These are phyloP conservation scores for Fomitopsis pulvina DNA, from an alignment of 768 basidiomycete species.

Conservation along the genomic window DNA sequence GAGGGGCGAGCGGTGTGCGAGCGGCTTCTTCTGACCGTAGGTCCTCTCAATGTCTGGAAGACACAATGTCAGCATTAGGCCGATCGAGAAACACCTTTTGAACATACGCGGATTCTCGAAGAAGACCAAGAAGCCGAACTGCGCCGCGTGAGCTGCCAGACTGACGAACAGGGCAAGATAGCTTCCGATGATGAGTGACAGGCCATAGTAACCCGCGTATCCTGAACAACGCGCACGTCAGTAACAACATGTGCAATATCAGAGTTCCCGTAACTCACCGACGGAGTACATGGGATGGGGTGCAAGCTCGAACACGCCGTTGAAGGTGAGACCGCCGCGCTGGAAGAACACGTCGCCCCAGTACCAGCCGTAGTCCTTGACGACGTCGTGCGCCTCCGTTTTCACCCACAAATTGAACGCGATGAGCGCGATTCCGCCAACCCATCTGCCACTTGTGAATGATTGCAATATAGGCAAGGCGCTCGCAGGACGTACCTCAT, in stretches of 20 bases:
- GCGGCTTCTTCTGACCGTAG: slow-evolving; percentile 88
- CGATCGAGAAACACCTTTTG: neutral
- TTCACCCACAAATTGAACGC: slow-evolving; percentile 98
- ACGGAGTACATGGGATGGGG: slow-evolving; percentile 97
- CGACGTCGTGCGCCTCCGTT: slow-evolving; percentile 93
- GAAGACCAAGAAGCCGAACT: slow-evolving; percentile 91
- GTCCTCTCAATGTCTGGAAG: slow-evolving; percentile 39
- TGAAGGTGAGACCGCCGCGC: slow-evolving; percentile 89
- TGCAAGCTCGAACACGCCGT: slow-evolving; percentile 94
- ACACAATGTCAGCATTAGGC: neutral
- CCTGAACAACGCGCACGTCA: no score
- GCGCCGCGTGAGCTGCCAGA: slow-evolving; percentile 90
- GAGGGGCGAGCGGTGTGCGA: slow-evolving; percentile 77
- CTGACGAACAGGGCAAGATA: slow-evolving; percentile 90
- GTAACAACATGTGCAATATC: neutral
- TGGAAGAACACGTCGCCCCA: slow-evolving; percentile 94
- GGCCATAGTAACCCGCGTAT: slow-evolving; percentile 95
- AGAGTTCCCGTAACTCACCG: slow-evolving; percentile 29
- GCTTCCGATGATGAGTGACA: slow-evolving; percentile 85
- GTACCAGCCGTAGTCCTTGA: slow-evolving; percentile 98
- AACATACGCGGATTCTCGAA: slow-evolving; percentile 96
- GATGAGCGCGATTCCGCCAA: slow-evolving; percentile 78
- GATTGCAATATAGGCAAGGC: neutral
- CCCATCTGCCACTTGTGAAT: slow-evolving; percentile 52
- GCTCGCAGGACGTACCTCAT: slow-evolving; percentile 49